Percentiles rank a stretch among this genome's conserved stretches.
Evolutionary conservation across 2,329 filamentous ascomycete genomes (phyloP).

Genomic region (Botrytis aclada): DNA sequence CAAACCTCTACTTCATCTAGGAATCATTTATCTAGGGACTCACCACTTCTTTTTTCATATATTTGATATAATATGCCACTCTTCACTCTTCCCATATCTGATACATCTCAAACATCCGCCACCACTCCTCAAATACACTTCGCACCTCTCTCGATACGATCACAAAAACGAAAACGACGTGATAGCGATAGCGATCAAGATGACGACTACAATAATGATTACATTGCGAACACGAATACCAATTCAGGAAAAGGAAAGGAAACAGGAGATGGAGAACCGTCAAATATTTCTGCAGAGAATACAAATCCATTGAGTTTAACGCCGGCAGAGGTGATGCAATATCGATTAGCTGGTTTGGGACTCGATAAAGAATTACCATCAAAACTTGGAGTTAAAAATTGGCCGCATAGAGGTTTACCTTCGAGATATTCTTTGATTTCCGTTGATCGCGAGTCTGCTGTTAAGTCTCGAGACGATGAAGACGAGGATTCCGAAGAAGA

Average conservation of each 20-base stretch:
- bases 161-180: conserved; percentile 9
- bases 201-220: background rate
- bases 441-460: background rate
- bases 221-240: background rate
- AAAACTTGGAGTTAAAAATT: conserved; percentile 39
- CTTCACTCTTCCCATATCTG: conserved; percentile 30
- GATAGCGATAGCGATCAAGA: background rate
- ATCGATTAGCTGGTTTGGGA: conserved; percentile 51
- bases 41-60: background rate
- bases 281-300: conserved; percentile 20
- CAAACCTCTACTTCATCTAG: background rate
- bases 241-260: background rate
- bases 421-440: background rate
- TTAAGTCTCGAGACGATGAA: background rate
- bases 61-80: conserved; percentile 26
- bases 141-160: conserved; percentile 24
- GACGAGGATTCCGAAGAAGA: conserved; percentile 22
- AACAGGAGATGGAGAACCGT: background rate
- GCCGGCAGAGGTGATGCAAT: conserved; percentile 51
- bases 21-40: background rate
- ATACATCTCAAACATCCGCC: conserved; percentile 20
- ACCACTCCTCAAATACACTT: conserved; percentile 20
- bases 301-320: conserved; percentile 56
- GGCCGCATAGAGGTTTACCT: conserved; percentile 50
- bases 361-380: conserved; percentile 45